Conservation (phyloP, 441 rosid species). For the Lepidium campestre region DNA sequence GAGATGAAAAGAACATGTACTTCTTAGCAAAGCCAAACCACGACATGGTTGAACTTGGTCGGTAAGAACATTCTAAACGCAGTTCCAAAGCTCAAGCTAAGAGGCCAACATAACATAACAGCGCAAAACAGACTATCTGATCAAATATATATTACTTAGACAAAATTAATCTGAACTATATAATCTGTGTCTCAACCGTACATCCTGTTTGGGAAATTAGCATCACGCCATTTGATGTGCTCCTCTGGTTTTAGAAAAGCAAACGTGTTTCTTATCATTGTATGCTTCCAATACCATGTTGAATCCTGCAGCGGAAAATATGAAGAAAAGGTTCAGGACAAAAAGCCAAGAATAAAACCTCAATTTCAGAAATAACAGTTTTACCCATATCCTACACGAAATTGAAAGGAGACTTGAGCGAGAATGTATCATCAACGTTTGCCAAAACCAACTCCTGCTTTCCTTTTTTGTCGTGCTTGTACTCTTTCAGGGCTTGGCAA, state of each 20-base stretch:
- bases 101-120: background rate
- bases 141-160: constrained; percentile 3
- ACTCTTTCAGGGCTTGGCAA: constrained; percentile 72
- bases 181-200: constrained; percentile 12
- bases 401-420: constrained; percentile 3
- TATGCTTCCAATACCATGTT: constrained; percentile 2
- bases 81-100: constrained; percentile 12
- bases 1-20: background rate
- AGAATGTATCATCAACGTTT: constrained; percentile 36
- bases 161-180: background rate
- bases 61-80: constrained; percentile 2
- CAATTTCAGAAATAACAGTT: background rate
- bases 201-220: constrained; percentile 8
- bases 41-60: background rate
- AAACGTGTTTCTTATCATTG: constrained; percentile 3
- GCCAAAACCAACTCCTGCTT: constrained; percentile 84
- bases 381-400: constrained; percentile 10
- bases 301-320: constrained; percentile 9
- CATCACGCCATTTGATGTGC: background rate
- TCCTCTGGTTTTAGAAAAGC: constrained; percentile 12
- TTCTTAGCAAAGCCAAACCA: constrained; percentile 7
- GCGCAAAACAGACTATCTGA: background rate
- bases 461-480: constrained; percentile 45
- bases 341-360: background rate
- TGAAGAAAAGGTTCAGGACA: background rate